Percentiles rank a stretch among this genome's conserved stretches.
phyloP scores from a whole-genome alignment of 257 asterid genomes.

The Petunia axillaris region DNA sequence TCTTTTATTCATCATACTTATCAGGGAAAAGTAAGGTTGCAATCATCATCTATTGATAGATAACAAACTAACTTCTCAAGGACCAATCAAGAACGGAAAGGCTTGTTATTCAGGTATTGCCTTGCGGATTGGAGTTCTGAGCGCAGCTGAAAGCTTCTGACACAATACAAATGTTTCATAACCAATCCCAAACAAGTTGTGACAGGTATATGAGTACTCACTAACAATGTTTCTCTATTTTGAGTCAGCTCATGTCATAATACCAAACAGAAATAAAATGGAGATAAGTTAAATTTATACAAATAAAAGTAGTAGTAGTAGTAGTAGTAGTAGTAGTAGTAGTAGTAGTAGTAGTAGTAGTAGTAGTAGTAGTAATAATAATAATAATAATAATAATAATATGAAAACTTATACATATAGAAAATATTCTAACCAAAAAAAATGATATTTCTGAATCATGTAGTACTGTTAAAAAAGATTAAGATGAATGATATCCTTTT shows the following conservation, averaged over 20 bases:
- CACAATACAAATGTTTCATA: neutral
- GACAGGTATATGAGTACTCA: no score
- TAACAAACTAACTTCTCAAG: neutral
- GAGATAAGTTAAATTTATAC: no score
- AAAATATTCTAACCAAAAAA: neutral
- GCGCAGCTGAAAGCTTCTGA: neutral
- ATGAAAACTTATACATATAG: neutral
- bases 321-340: no score
- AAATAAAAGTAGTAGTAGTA: no score
- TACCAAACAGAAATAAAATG: no score
- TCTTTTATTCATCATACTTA: conserved; percentile 11
- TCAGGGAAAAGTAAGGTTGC: neutral
- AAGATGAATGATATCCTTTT: no score
- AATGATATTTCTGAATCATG: neutral
- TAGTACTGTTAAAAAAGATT: no score
- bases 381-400: no score
- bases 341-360: no score
- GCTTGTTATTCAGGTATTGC: neutral
- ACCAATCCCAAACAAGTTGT: neutral
- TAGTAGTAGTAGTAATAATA: no score
- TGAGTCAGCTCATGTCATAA: no score
- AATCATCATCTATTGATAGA: neutral
- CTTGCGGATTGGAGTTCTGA: neutral
- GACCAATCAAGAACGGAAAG: neutral
- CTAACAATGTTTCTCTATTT: no score